Evolutionary conservation across 2,329 filamentous ascomycete species (phyloP), one percentile per base, ranked within the genome.

Genomic region (Ascochyta clinopodiicola): DNA sequence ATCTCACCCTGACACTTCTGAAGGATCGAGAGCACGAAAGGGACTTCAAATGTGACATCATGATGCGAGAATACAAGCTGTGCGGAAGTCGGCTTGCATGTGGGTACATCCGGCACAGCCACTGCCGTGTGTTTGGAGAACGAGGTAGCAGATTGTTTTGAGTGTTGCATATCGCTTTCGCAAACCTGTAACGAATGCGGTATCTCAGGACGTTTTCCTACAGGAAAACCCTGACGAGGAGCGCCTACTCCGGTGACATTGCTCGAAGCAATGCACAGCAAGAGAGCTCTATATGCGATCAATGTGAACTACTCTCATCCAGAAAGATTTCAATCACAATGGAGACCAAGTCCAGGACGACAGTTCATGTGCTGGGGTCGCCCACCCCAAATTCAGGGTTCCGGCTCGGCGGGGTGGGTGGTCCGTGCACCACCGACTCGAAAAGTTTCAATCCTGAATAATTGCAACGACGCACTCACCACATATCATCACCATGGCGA

Each of bases 401-500:
- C n/a, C 13, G n/a, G 17, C 40, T 55, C 50, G 42, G 53, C 47
- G 53, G 53, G 53, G 44, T 17, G 31, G 24, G 12, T 31, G 29
- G 29, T 13, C 29, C 9, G 9, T 56, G 67, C 45, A 63, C 62
- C 47, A 63, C 64, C 53, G 35, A 45, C 47, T 51, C 53, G 61
- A 66, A 67, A 69, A 62, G 61, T 64, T 64, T 56, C 29, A 46
- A 36, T 42, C 34, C 46, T 46, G 35, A 36, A 25, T 36, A 46
- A 50, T 56, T 50, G 59, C 51, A 61, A 62, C 58, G 53, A 58
- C 57, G 44, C 57, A 51, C 31, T 50, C 61, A 51, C 57, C 48
- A 56, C 42, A 46, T 43, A 53, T 51, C 51, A 59, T 52, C 61
- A 63, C 44, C 56, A 90, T 91, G 88, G 84, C 88, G 64, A 84